A percentile compares a stretch with the other conserved stretches of the same genome.
phyloP scores from a whole-genome alignment of 2,329 filamentous ascomycete species.

The Dothiorella sarmentorum region DNA sequence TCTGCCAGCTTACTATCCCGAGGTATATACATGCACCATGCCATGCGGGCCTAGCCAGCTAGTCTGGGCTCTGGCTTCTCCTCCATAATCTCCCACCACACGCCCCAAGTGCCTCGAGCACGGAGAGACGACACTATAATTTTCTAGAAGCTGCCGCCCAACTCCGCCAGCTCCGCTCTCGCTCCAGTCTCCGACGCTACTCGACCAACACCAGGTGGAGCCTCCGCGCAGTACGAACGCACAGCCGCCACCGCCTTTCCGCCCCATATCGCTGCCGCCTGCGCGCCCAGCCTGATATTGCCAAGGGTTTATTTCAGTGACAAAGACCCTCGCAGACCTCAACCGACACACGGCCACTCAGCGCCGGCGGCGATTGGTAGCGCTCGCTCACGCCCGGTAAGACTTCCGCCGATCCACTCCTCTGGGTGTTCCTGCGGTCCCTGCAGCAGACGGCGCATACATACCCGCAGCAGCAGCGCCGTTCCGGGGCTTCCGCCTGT shows the following conservation, averaged over 20 bases:
- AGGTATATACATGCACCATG: not conserved
- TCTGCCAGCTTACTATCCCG: not conserved
- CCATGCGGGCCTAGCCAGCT: not conserved
- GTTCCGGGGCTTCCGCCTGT: conserved; percentile 3
- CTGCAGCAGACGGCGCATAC: conserved; percentile 7
- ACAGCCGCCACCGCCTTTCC: not conserved
- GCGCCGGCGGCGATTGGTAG: not conserved
- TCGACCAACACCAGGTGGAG: not conserved
- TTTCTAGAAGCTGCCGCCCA: conserved; percentile 9
- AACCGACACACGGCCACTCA: conserved; percentile 6
- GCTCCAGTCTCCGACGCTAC: not conserved
- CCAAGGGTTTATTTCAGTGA: not conserved
- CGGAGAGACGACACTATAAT: not conserved
- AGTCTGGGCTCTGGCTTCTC: not conserved
- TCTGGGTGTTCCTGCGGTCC: conserved; percentile 9
- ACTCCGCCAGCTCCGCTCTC: not conserved
- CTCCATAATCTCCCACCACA: not conserved
- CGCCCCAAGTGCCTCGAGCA: not conserved
- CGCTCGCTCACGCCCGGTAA: conserved; percentile 5
- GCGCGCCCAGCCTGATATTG: not conserved
- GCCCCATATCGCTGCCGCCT: not conserved
- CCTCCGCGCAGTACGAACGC: not conserved
- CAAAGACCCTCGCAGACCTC: not conserved
- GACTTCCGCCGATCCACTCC: conserved; percentile 8
- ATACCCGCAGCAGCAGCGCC: not conserved